Base-by-base conservation (phyloP, 2,329 filamentous ascomycete species). In the Claviceps spartinae region DNA sequence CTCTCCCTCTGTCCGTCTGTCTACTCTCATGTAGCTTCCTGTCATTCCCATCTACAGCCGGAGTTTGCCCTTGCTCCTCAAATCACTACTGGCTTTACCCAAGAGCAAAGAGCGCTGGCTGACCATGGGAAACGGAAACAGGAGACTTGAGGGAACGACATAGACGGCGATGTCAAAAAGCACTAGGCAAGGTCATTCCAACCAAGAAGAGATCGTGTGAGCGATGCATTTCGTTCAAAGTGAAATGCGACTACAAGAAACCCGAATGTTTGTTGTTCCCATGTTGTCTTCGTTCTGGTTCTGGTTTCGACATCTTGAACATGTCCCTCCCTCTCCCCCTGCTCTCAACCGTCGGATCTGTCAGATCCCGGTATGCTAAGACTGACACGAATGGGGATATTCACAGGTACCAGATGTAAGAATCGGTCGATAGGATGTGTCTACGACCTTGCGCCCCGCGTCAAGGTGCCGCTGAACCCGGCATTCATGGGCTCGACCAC, bases 171-270 rank as follows among this genome's bases (percentile, higher is more conserved):
- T 54, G 53, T 22, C 50, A 54, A 24, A 54, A 54, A 37, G 52
- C 53, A 16, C 50, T 54, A 44, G 53, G 53, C n/a, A 54, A 54
- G 30, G 44, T 54, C 11, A 50, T 54, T 38, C 50, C 53, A 7
- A 54, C 53, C 42, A 54, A 54, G 50, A 54, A 54, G 53, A 48
- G 53, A 22, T 54, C 53, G 3, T 54, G 53, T 30, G 53, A 54
- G 53, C 34, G 53, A n/a, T 54, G 53, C 36, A 54, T 54, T 13
- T 54, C 53, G 26, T 54, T 54, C 47, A 54, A 54, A 38, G 53
- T 54, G 24, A 54, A 54, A 20, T 54, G 53, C 30, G 53, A 52
- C 53, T 54, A 50, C 34, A 47, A 52, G 43, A 54, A 52, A 43
- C 53, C 53, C 1, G 52, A 50, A 26, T 54, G 53, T 54, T 48